phyloP scores from a whole-genome alignment of 2,329 filamentous ascomycete genomes.

The Fulvia fulva region DNA sequence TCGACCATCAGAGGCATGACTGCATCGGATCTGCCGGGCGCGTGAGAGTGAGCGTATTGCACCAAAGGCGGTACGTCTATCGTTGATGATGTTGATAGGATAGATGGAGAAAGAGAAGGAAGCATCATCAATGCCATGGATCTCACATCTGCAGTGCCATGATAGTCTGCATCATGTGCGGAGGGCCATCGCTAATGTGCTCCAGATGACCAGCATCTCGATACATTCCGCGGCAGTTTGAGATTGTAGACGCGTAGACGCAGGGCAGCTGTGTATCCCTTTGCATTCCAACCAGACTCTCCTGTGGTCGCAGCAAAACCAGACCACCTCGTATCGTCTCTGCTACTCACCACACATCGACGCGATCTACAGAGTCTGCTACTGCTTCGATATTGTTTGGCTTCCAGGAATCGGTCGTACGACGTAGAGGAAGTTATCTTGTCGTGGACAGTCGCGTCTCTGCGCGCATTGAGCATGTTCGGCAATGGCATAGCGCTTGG shows the following conservation, averaged over 20 bases:
- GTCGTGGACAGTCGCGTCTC: background rate
- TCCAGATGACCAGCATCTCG: no score
- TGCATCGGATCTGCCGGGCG: background rate
- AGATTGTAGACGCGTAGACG: background rate
- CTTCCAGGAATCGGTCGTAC: background rate
- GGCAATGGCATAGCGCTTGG: conserved; percentile 8
- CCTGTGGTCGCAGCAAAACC: background rate
- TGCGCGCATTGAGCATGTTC: conserved; percentile 9
- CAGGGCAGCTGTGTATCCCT: background rate
- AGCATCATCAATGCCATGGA: no score
- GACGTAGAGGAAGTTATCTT: background rate
- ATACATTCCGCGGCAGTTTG: conserved; percentile 4
- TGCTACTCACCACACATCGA: background rate
- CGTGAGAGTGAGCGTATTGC: background rate
- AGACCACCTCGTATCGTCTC: background rate
- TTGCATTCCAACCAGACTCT: background rate
- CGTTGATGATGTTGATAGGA: no score
- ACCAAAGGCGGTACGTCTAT: no score
- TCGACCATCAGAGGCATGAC: background rate
- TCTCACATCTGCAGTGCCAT: no score
- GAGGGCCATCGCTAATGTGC: no score
- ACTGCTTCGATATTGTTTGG: no score
- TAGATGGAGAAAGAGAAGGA: no score
- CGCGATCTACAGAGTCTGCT: background rate
- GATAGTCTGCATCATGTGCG: no score